A percentile compares a stretch with the other conserved stretches of the same genome.
These are phyloP conservation scores for Leccinum pachyderme DNA, from an alignment of 1,284 basidiomycete genomes.

Conservation along the genomic window DNA sequence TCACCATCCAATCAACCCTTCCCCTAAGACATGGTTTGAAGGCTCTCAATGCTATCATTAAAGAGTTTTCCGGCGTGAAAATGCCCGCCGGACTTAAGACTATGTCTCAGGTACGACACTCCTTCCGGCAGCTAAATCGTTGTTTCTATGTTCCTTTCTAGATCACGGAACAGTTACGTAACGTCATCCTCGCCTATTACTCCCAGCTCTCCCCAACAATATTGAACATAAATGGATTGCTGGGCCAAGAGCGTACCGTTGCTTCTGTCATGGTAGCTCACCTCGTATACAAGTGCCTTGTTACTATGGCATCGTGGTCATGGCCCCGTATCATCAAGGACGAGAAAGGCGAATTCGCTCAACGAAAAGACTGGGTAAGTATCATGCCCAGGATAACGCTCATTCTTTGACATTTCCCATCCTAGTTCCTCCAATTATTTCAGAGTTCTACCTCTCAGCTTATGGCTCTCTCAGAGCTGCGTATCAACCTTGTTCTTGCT, in stretches of 20 bases:
- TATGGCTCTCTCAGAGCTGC: constrained; percentile 49
- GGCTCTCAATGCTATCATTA: constrained; percentile 60
- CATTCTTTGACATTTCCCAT: constrained; percentile 8
- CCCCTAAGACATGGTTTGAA: constrained; percentile 59
- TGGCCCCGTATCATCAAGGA: constrained; percentile 58
- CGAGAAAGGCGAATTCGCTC: constrained; percentile 40
- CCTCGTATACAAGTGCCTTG: constrained; percentile 66
- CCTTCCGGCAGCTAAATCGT: not conserved
- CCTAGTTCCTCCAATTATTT: constrained; percentile 60
- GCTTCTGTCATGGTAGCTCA: constrained; percentile 63
- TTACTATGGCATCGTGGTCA: constrained; percentile 65
- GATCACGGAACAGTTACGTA: constrained; percentile 56
- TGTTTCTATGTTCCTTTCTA: constrained; percentile 27
- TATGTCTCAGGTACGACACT: constrained; percentile 53
- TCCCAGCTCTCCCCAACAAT: constrained; percentile 47
- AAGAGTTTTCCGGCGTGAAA: constrained; percentile 66
- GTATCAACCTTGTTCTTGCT: constrained; percentile 41
- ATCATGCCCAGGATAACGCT: not conserved
- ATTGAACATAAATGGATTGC: constrained; percentile 40
- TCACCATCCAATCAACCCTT: constrained; percentile 48
- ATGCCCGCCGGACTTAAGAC: constrained; percentile 62
- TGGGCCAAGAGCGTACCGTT: constrained; percentile 38
- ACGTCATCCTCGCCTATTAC: constrained; percentile 57
- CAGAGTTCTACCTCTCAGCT: constrained; percentile 55
- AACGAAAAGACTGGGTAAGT: constrained; percentile 56